Conservation (phyloP, 73 alveolate genomes). For the Paramecium sexaurelia region DNA sequence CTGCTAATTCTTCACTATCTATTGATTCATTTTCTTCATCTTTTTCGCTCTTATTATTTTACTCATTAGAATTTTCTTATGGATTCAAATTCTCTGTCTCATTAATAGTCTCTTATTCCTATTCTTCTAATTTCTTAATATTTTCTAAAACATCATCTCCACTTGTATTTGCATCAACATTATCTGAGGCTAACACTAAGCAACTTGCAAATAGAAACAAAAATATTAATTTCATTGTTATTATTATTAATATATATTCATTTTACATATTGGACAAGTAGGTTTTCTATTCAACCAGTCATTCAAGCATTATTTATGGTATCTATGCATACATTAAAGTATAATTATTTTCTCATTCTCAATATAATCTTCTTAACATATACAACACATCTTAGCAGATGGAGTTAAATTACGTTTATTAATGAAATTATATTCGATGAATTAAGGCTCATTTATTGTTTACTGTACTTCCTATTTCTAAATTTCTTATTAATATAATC, state of each 20-base stretch:
- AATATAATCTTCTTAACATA: neutral
- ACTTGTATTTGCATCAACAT: neutral
- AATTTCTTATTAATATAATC: neutral
- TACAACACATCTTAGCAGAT: constrained; percentile 27
- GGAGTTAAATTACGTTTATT: constrained; percentile 18
- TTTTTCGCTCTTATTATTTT: neutral
- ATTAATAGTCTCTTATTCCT: neutral
- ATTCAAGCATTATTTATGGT: neutral
- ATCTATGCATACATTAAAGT: constrained; percentile 39
- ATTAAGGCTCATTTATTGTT: neutral
- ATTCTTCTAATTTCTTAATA: neutral
- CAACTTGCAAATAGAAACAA: neutral
- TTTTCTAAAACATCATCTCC: neutral
- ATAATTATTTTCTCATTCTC: constrained; percentile 13
- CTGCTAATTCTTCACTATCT: neutral
- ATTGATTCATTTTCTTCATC: neutral
- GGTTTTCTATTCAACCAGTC: constrained; percentile 29
- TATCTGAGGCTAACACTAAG: neutral
- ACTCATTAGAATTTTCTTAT: neutral
- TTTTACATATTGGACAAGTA: constrained; percentile 67
- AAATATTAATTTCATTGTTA: constrained; percentile 21
- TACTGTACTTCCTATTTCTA: neutral
- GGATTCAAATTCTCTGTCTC: neutral
- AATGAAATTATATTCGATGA: neutral
- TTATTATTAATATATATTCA: constrained; percentile 26